Conservation (phyloP, 2,329 filamentous ascomycete species). For the Colletotrichum godetiae region DNA sequence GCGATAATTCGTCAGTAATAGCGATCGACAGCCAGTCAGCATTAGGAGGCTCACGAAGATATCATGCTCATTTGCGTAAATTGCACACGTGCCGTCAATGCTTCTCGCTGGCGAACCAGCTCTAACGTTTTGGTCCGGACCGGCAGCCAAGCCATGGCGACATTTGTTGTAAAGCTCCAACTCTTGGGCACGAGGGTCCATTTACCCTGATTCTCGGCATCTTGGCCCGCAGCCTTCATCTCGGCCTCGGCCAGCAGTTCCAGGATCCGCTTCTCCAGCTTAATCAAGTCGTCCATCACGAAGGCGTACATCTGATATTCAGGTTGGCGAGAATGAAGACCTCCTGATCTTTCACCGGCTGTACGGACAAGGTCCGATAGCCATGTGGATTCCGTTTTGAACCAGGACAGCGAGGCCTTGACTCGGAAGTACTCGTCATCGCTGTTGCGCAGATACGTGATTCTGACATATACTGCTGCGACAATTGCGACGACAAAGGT, state of each 20-base stretch:
- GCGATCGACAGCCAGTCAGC: not conserved
- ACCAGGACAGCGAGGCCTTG: constrained; percentile 59
- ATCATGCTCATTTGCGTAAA: constrained; percentile 63
- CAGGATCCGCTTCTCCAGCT: constrained; percentile 55
- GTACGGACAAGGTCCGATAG: constrained; percentile 53
- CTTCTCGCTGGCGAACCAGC: constrained; percentile 57
- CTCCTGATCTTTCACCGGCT: constrained; percentile 30
- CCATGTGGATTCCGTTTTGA: constrained; percentile 60
- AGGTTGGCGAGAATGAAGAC: constrained; percentile 39
- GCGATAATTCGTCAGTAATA: constrained; percentile 6
- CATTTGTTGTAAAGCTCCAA: constrained; percentile 50
- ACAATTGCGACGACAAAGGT: constrained; percentile 60
- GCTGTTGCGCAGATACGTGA: constrained; percentile 58
- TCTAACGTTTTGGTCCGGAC: constrained; percentile 57
- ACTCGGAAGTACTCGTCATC: constrained; percentile 60
- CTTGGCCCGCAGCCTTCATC: constrained; percentile 40
- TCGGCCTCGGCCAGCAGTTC: constrained; percentile 59
- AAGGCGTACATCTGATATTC: constrained; percentile 60
- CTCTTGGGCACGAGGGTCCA: constrained; percentile 53
- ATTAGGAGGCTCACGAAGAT: constrained; percentile 47
- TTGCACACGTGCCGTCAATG: constrained; percentile 55
- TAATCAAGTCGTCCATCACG: constrained; percentile 58
- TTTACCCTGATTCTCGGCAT: constrained; percentile 38
- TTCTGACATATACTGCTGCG: constrained; percentile 54
- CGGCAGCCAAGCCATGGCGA: constrained; percentile 58